phyloP scores from a whole-genome alignment of 2,329 filamentous ascomycete genomes.

The Paecilomyces sp. region DNA sequence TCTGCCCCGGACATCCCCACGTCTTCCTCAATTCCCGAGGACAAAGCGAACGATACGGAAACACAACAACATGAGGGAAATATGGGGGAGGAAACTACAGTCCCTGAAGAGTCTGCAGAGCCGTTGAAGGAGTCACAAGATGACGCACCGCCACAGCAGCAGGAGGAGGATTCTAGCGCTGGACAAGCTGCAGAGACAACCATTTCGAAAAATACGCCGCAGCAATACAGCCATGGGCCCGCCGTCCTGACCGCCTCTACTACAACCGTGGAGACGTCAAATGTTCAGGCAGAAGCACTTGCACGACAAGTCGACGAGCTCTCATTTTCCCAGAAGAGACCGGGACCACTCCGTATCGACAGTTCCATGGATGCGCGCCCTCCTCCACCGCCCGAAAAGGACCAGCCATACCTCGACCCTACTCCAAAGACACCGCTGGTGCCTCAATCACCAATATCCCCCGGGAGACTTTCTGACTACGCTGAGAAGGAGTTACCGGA shows the following conservation, averaged over 20 bases:
- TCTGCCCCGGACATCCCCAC: constrained; percentile 20
- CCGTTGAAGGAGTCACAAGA: background rate
- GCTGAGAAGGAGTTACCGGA: constrained; percentile 34
- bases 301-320: constrained; percentile 22
- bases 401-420: constrained; percentile 45
- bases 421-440: constrained; percentile 39
- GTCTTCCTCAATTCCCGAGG: constrained; percentile 13
- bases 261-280: constrained; percentile 3
- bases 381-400: constrained; percentile 44
- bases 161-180: background rate
- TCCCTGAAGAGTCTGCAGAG: background rate
- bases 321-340: constrained; percentile 19
- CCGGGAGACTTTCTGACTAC: constrained; percentile 28
- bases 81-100: background rate
- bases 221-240: background rate
- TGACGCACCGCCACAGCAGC: background rate
- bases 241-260: background rate
- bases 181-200: background rate
- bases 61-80: background rate
- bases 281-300: constrained; percentile 15
- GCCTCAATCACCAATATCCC: constrained; percentile 28
- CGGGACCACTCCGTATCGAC: constrained; percentile 9
- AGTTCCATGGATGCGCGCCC: constrained; percentile 18
- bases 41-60: constrained; percentile 7
- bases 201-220: background rate